Conservation (phyloP, 441 rosid species). For the Isatis lusitanica region DNA sequence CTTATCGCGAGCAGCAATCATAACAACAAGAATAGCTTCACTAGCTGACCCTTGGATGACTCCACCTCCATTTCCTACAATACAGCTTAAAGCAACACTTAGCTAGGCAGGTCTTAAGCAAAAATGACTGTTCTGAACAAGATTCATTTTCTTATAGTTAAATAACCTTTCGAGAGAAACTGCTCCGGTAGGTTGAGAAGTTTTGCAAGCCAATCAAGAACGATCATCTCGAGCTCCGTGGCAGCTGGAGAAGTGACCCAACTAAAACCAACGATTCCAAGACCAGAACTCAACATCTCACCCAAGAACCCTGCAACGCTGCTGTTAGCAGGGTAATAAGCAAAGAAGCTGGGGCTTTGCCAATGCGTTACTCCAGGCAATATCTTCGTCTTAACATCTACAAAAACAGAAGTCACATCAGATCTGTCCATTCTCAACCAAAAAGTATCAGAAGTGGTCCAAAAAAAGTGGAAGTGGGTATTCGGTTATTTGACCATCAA, state of each 20-base stretch:
- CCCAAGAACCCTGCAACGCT: constrained; percentile 91
- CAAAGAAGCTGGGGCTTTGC: constrained; percentile 85
- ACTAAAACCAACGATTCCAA: constrained; percentile 80
- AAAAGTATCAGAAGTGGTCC: not conserved
- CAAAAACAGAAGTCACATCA: constrained; percentile 12
- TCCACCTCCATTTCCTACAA: constrained; percentile 85
- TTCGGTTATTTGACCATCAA: constrained; percentile 57
- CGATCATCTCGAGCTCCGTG: constrained; percentile 85
- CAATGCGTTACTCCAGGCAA: constrained; percentile 90
- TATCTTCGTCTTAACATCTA: constrained; percentile 76
- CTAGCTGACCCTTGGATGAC: constrained; percentile 93
- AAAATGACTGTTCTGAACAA: not conserved
- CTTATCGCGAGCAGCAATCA: constrained; percentile 79
- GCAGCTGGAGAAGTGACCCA: constrained; percentile 96
- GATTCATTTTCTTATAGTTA: not conserved
- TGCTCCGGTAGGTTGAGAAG: constrained; percentile 70
- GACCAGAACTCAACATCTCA: constrained; percentile 91
- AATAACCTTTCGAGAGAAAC: constrained; percentile 66
- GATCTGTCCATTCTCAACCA: not conserved
- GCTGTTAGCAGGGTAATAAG: constrained; percentile 80
- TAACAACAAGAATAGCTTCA: constrained; percentile 79
- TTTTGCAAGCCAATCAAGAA: constrained; percentile 88
- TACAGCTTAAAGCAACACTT: not conserved
- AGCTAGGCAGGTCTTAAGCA: not conserved
- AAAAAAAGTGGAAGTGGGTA: constrained; percentile 6